Conservation (phyloP, 768 basidiomycete genomes). For the Leccinum fibrillosum region DNA sequence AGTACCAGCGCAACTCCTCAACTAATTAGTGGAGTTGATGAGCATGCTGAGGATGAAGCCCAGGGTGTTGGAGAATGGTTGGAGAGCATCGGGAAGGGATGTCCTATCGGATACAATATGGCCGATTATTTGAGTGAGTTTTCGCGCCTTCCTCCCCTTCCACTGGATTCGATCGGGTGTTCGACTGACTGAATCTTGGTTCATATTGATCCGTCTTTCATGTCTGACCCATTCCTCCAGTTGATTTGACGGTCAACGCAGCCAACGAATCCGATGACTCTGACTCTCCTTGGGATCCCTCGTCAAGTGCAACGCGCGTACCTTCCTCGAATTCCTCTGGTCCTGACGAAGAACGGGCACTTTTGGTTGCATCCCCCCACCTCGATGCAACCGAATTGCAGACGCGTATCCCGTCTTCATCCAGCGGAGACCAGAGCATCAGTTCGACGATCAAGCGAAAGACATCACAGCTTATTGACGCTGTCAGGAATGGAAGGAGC, state of each 20-base stretch:
- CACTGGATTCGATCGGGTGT: neutral
- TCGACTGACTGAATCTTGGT: neutral
- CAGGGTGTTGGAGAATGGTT: constrained; percentile 59
- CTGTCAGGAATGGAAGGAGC: constrained; percentile 39
- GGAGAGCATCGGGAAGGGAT: constrained; percentile 70
- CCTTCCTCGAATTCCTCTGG: constrained; percentile 42
- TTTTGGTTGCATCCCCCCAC: constrained; percentile 37
- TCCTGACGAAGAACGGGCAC: constrained; percentile 71
- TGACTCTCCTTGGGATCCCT: constrained; percentile 32
- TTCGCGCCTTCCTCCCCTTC: neutral
- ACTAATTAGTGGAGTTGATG: constrained; percentile 6
- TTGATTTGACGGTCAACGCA: constrained; percentile 70
- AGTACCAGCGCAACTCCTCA: constrained; percentile 9
- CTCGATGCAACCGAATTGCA: constrained; percentile 52
- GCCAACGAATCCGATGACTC: constrained; percentile 33
- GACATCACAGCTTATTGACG: constrained; percentile 69
- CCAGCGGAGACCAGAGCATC: constrained; percentile 40
- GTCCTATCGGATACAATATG: constrained; percentile 94
- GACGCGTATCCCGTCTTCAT: constrained; percentile 31
- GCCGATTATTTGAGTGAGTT: constrained; percentile 91
- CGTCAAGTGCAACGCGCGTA: constrained; percentile 21
- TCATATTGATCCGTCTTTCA: neutral
- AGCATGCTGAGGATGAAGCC: constrained; percentile 11
- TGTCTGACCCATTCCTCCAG: constrained; percentile 33
- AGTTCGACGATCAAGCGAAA: constrained; percentile 61